Base-by-base conservation (phyloP, 768 basidiomycete genomes). In the Chlorophyllum brunneum region DNA sequence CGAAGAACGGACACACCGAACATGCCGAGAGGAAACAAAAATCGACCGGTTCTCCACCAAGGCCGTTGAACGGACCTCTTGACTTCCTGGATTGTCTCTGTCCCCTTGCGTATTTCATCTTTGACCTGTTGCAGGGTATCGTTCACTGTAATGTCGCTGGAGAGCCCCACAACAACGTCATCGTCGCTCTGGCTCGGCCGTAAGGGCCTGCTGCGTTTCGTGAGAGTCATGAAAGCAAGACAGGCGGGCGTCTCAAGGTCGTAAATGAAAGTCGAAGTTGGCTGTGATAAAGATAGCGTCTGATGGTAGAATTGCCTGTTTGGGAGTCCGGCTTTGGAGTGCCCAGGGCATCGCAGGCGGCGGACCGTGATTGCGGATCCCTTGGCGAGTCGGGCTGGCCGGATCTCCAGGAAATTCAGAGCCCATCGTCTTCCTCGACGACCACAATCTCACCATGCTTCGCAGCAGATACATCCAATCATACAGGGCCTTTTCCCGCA, bases 21-120 rank as follows among this genome's bases (percentile, higher is more conserved):
- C 57, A 92, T 71, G 26, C 88, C 90, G 2, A 88, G 60, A 4
- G 85, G 78, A 61, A 92, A 91, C n/a, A 88, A 67, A 53, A 88
- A 82, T 44, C 80, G 74, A 20, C 80, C 74, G 11, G 56, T 65
- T 5, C 61, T 59, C 54, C 66, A 68, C 48, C 71, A 66, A 2
- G 65, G 56, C 41, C 55, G 54, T 58, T 67, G 42, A 34, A 26
- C 43, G 37, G 23, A 23, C 18, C 31, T 37, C 26, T 39, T 39
- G 9, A 34, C 42, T 11, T 53, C 43, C n/a, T 36, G 43, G 37
- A 53, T 27, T 5, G 42, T 22, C 11, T 53, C 42, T 7, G 44
- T 43, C 5, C 44, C 34, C 20, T 46, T 46, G n/a, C 36, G 37
- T 26, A 53, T 38, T 1, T 39, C 51, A 24, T 53, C 44, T 27